A percentile compares a stretch with the other conserved stretches of the same genome.
Evolutionary conservation across 2,329 filamentous ascomycete genomes (phyloP).

Genomic region (Polytolypa hystricis): DNA sequence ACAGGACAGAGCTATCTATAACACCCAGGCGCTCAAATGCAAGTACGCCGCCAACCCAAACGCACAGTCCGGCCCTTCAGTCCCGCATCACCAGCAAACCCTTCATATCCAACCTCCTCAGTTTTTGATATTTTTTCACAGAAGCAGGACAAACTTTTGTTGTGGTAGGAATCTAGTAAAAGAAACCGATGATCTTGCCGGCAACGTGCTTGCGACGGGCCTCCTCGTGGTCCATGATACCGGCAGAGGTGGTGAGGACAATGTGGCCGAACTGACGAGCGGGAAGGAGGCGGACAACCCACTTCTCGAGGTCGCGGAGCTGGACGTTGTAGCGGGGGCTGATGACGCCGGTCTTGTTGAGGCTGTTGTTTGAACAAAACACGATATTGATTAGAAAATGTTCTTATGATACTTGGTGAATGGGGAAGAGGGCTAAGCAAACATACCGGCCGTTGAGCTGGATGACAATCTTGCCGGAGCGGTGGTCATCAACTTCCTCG

Average conservation of each 20-base stretch:
- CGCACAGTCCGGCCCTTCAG: no score
- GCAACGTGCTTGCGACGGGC: slow-evolving; percentile 97
- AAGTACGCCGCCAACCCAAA: no score
- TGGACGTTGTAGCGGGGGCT: slow-evolving; percentile 98
- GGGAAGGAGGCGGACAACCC: slow-evolving; percentile 97
- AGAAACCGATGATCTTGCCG: slow-evolving; percentile 99
- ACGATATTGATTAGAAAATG: slow-evolving; percentile 2
- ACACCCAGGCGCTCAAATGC: not conserved
- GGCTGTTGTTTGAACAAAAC: slow-evolving; percentile 27
- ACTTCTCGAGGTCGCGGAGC: slow-evolving; percentile 96
- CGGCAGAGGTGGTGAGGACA: slow-evolving; percentile 95
- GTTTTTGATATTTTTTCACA: no score
- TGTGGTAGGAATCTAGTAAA: slow-evolving; percentile 58
- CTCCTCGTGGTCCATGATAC: slow-evolving; percentile 99
- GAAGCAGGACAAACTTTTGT: slow-evolving; percentile 5
- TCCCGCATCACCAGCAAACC: not conserved
- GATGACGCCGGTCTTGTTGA: slow-evolving; percentile 99
- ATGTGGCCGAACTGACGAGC: slow-evolving; percentile 99
- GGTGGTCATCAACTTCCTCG: slow-evolving; percentile 98
- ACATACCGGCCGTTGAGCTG: slow-evolving; percentile 86
- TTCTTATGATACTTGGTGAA: not conserved
- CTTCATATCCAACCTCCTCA: no score
- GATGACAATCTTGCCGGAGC: slow-evolving; percentile 98
- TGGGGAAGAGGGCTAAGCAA: not conserved
- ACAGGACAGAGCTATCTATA: not conserved